Evolutionary conservation across 345 rosid species (phyloP), one percentile per base, ranked within the genome.

Genomic region (Brassica incana): DNA sequence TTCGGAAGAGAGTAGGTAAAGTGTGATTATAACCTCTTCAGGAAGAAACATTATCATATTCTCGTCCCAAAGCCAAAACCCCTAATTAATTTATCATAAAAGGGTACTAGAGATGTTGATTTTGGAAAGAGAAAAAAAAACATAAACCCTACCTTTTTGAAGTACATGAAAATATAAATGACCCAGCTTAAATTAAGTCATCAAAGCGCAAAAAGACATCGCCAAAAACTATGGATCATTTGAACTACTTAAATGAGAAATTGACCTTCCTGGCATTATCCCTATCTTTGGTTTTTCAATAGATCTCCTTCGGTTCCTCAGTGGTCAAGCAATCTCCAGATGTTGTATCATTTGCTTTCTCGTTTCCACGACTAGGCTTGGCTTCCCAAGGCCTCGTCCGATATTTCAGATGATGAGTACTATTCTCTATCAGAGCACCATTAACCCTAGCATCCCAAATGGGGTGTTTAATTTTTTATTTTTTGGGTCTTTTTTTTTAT

Each of bases 211-310:
- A 38, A 71, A 54, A 25, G 2, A 56, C 27, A 59, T 30, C 23
- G 1, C 12, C 52, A 20, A 33, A 75, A 54, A 8, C 29, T 15
- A 16, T 6, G 50, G 75, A 38, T 38, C 45, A 38, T 38, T 38
- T 38, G 45, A 38, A 38, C 45, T 38, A 38, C 45, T 38, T 69
- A 30, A 62, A 67, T 67, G 33, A 85, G 68, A 84, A 86, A 81
- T 80, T 75, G 60, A 81, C 85, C 83, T 84, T 88, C 84, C 81
- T 38, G 45, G 8, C 58, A 50, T n/a, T n/a, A 50, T 29, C 58
- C 58, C 58, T 54, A 5, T 66, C 68, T 72, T 32, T 58, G 7
- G 68, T 18, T 36, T 38, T 30, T 62, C 69, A 68, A 29, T 59
- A 25, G 9, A 8, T 6, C 50, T 72, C 60, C 15, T 8, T 36